A percentile compares a stretch with the other conserved stretches of the same genome.
Conservation (phyloP, 257 asterid genomes). For the Eustoma russellianum region DNA sequence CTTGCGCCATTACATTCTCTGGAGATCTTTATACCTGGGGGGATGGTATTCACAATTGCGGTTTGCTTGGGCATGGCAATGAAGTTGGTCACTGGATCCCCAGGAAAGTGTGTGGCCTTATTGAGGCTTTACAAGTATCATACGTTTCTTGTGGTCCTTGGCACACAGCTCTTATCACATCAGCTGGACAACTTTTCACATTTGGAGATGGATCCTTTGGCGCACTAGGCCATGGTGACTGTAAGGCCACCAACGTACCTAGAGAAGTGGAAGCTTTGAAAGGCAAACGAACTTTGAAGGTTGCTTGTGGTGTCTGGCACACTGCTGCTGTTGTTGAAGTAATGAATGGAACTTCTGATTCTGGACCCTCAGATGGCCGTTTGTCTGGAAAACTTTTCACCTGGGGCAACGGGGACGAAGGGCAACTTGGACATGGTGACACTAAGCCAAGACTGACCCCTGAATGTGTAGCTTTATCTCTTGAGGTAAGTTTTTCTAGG, state of each 20-base stretch:
- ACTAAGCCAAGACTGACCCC: conserved; percentile 39
- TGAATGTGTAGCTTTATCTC: conserved; percentile 35
- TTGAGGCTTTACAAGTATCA: conserved; percentile 59
- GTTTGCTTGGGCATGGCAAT: conserved; percentile 68
- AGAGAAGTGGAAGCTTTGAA: conserved; percentile 60
- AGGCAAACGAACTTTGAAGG: conserved; percentile 39
- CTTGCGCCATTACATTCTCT: conserved; percentile 66
- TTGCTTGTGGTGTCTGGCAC: conserved; percentile 94
- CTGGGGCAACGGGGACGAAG: conserved; percentile 87
- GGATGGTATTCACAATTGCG: conserved; percentile 39
- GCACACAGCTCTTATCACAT: conserved; percentile 70
- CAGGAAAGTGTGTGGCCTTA: conserved; percentile 45
- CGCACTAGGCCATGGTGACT: conserved; percentile 73
- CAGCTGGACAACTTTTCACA: conserved; percentile 50
- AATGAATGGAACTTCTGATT: conserved; percentile 9
- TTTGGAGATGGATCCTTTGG: conserved; percentile 95
- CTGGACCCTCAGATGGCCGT: conserved; percentile 18
- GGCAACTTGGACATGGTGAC: conserved; percentile 66
- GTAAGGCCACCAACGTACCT: conserved; percentile 26
- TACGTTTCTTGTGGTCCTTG: conserved; percentile 81
- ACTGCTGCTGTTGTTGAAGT: conserved; percentile 69
- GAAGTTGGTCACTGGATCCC: conserved; percentile 81
- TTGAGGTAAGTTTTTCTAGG: conserved; percentile 27
- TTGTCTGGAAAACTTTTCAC: conserved; percentile 58
- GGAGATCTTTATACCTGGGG: conserved; percentile 96